Evolutionary conservation across 768 basidiomycete genomes (phyloP), one percentile per base, ranked within the genome.

Genomic region (Lentinus brumalis): DNA sequence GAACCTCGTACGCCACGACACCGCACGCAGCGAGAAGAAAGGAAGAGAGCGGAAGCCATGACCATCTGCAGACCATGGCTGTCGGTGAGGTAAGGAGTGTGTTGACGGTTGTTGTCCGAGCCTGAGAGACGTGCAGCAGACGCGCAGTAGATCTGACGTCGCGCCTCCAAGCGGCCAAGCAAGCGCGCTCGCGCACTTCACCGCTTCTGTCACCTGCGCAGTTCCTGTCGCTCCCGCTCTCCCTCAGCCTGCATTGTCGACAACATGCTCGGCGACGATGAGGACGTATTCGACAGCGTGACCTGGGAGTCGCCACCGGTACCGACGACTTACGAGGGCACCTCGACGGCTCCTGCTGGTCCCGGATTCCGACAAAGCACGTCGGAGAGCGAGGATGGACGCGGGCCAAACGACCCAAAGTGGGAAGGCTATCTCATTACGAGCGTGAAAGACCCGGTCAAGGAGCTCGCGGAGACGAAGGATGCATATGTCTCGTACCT

Each of bases 401-500:
- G 74, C 7, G 78, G 79, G 2, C 90, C 92, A 15, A 84, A 87
- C 64, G 88, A 92, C 70, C 91, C 92, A 53, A 94, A 92, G 75
- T 94, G 92, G 92, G 93, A 94, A 73, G 93, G 92, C 10, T 88
- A 88, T 74, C 85, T 94, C 62, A 81, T 89, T 53, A 91, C 89
- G 29, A 78, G 80, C 49, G 94, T 98, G 65, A 87, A 88, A 69
- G 96, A 98, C 73, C 96, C 96, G 31, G 86, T 94, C 63, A 98
- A 96, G 74, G 96, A 98, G 74, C 83, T 98, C 30, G 90, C 96
- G 60, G 96, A 97, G 68, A 96, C 95, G 35, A 98, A 97, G 78
- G 96, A 99, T 71, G 89, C 92, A 62, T 98, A 94, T 76, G 94
- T 97, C 51, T 96, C 94, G 42, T 99, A 98, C 74, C 78, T 94